Evolutionary conservation across 306 rosid species (phyloP).

Genomic region (Casuarina equisetifolia): DNA sequence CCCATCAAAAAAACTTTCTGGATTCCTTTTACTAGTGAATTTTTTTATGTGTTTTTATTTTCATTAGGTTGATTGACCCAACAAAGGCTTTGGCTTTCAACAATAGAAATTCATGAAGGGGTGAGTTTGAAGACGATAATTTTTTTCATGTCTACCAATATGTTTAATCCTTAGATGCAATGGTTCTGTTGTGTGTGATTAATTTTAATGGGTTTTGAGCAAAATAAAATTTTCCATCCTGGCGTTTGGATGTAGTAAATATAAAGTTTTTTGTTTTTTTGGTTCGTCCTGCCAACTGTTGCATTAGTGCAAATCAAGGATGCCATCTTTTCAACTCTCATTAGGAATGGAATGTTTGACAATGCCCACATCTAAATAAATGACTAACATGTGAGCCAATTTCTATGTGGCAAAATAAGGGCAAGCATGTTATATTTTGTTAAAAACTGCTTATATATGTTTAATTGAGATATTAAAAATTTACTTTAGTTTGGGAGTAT

Average conservation of each 20-base stretch:
- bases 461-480: no score
- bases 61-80: conserved; percentile 70
- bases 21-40: conserved; percentile 10
- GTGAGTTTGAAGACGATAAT: conserved; percentile 31
- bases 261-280: conserved; percentile 9
- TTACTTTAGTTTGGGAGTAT: no score
- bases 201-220: conserved; percentile 14
- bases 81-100: conserved; percentile 85
- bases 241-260: neutral
- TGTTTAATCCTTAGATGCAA: neutral
- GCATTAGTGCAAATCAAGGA: conserved; percentile 62
- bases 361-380: conserved; percentile 24
- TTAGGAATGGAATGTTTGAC: conserved; percentile 81
- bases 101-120: conserved; percentile 65
- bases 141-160: conserved; percentile 5
- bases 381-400: no score
- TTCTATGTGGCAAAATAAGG: no score
- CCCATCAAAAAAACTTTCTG: conserved; percentile 1
- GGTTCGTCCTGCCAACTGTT: conserved; percentile 16
- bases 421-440: no score
- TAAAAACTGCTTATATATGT: no score
- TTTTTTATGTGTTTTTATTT: conserved; percentile 17
- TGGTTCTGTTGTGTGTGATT: conserved; percentile 1
- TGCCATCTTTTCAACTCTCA: conserved; percentile 73
- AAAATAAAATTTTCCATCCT: conserved; percentile 1